These are phyloP conservation scores for Saposhnikovia divaricata DNA, from an alignment of 129 eudicot species.

Conservation along the genomic window DNA sequence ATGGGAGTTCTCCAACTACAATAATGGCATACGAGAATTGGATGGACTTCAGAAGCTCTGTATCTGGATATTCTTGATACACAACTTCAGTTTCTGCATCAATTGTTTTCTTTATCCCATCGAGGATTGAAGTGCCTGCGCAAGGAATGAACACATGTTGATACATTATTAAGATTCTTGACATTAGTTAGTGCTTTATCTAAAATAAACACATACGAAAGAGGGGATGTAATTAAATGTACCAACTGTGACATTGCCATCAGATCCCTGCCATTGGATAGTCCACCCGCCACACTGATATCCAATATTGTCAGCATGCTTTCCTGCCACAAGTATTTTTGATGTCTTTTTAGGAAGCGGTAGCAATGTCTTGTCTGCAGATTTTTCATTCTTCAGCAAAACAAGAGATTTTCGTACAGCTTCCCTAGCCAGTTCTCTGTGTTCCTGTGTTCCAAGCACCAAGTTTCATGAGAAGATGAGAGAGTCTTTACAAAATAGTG, in stretches of 20 bases:
- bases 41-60: constrained; percentile 35
- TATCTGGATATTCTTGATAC: constrained; percentile 48
- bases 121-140: constrained; percentile 66
- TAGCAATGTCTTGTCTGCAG: constrained; percentile 35
- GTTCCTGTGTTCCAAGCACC: constrained; percentile 33
- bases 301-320: constrained; percentile 69
- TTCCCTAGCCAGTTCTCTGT: constrained; percentile 74
- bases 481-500: background rate
- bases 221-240: constrained; percentile 7
- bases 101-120: constrained; percentile 43
- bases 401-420: constrained; percentile 84
- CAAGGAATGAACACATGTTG: background rate
- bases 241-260: constrained; percentile 64
- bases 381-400: constrained; percentile 62
- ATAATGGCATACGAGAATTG: constrained; percentile 67
- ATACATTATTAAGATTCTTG: background rate
- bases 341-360: constrained; percentile 64
- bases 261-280: constrained; percentile 66
- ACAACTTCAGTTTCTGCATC: constrained; percentile 57
- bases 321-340: constrained; percentile 70
- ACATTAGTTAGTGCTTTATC: background rate
- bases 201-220: background rate
- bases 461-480: background rate
- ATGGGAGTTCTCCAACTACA: constrained; percentile 74
- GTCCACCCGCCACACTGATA: constrained; percentile 96